Conservation (phyloP, 805 yeast genomes). For the Ogataea trehaloabstinens region DNA sequence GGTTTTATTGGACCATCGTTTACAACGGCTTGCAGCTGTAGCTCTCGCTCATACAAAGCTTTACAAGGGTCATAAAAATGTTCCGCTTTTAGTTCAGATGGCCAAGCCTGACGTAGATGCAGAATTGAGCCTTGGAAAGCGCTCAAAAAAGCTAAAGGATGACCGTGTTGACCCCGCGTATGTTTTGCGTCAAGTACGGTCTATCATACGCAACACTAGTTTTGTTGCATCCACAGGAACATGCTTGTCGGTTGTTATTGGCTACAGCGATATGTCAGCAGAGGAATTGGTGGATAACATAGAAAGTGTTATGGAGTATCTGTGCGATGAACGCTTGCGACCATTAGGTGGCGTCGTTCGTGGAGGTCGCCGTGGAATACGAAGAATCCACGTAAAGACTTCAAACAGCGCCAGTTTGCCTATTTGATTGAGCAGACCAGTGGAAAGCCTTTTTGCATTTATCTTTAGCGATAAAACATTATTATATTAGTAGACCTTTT, state of each 20-base stretch:
- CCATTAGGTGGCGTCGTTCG: conserved; percentile 62
- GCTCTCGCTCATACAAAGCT: conserved; percentile 56
- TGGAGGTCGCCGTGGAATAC: conserved; percentile 42
- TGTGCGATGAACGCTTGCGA: conserved; percentile 41
- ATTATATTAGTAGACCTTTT: no score
- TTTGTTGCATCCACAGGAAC: conserved; percentile 61
- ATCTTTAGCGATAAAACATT: no score
- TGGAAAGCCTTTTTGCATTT: no score
- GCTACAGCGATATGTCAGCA: conserved; percentile 46
- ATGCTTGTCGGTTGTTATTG: conserved; percentile 59
- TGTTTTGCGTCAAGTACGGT: conserved; percentile 60
- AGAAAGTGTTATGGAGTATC: conserved; percentile 46
- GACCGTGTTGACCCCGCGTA: conserved; percentile 65
- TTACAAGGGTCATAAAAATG: conserved; percentile 59
- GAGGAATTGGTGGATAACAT: conserved; percentile 50
- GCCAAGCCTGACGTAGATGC: conserved; percentile 39
- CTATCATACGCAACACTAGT: conserved; percentile 61
- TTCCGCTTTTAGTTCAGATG: conserved; percentile 70
- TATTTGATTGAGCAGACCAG: no score
- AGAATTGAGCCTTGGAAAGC: conserved; percentile 28
- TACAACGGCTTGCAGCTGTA: conserved; percentile 57
- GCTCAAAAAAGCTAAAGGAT: conserved; percentile 45
- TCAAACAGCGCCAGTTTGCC: conserved; percentile 68
- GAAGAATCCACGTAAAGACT: conserved; percentile 59
- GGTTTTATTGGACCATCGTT: conserved; percentile 66